Percentiles rank a stretch among this genome's conserved stretches.
Conservation (phyloP, 2,329 filamentous ascomycete species). For the Helotiales sp. region DNA sequence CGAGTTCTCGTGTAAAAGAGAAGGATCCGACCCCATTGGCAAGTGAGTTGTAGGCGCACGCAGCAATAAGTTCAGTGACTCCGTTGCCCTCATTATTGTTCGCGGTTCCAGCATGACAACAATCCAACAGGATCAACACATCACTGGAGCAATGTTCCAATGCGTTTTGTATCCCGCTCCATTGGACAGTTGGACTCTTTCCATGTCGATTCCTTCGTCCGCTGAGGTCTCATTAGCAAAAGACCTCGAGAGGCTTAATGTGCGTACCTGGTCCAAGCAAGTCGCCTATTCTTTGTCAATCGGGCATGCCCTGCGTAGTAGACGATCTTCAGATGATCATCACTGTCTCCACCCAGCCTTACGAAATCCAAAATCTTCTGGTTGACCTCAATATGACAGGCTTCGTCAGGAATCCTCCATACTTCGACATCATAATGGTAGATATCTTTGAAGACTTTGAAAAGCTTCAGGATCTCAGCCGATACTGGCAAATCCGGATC, state of each 20-base stretch:
- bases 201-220: slow-evolving; percentile 5
- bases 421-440: slow-evolving; percentile 25
- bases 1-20: slow-evolving; percentile 19
- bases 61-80: slow-evolving; percentile 26
- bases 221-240: neutral
- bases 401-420: slow-evolving; percentile 23
- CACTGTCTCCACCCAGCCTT: slow-evolving; percentile 13
- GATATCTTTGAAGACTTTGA: slow-evolving; percentile 20
- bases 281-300: slow-evolving; percentile 8
- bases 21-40: slow-evolving; percentile 4
- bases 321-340: slow-evolving; percentile 27
- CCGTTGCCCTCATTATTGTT: slow-evolving; percentile 10
- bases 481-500: slow-evolving; percentile 12
- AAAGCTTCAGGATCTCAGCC: slow-evolving; percentile 18
- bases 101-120: slow-evolving; percentile 13
- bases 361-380: slow-evolving; percentile 22
- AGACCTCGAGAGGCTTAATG: neutral
- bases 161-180: slow-evolving; percentile 19
- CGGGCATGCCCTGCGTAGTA: slow-evolving; percentile 25
- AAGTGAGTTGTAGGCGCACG: slow-evolving; percentile 8
- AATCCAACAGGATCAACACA: slow-evolving; percentile 23
- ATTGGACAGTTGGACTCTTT: slow-evolving; percentile 16
- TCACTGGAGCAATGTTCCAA: slow-evolving; percentile 22
- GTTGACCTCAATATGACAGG: slow-evolving; percentile 10
- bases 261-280: slow-evolving; percentile 24